Base-by-base conservation (phyloP, 2,329 filamentous ascomycete species). In the Ustulina deusta region DNA sequence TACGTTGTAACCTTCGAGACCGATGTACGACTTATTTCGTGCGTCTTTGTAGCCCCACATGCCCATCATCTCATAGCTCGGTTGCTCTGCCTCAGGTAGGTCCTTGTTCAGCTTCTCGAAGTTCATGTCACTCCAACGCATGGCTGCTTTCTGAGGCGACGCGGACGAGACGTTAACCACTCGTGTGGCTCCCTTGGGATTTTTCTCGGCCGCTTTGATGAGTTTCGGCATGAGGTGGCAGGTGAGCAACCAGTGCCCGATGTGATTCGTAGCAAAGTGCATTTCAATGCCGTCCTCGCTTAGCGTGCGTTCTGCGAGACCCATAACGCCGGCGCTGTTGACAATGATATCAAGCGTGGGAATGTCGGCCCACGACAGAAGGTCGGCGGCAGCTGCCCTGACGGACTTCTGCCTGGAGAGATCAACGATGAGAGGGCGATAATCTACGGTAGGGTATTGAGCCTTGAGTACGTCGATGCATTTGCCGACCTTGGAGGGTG, bases 191-290 rank as follows among this genome's bases (percentile, higher is more conserved):
- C 78, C 38, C 69, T 74, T 61, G 55, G 65, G 38, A 5, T 69
- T 75, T 10, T 60, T 68, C 32, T 69, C 59, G 0, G 74, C 72
- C 11, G 79, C 74, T 3, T 74, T 76, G 20, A 83, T 73, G 3
- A 85, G 66, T 71, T 83, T 83, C 0, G 75, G 75, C 76, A 83
- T 80, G 52, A 85, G 73, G 22, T 83, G 73, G 68, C 83, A 83
- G 15, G 81, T 81, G 40, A 86, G 76, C 1, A 85, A 76, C 56
- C 82, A 86, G 71, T 84, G 84, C 0, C 79, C 81, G 6, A 86
- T 58, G 59, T 86, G 81, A 58, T 84, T 84, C 2, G 79, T 80
- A 0, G 78, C 81, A 56, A 86, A 81, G 63, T 83, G 82, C 61
- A 75, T 74, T 74, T 85, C 83, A 55, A 81, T 76, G 0, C 83